Conservation (phyloP, 768 basidiomycete genomes). For the Suillus occidentalis region DNA sequence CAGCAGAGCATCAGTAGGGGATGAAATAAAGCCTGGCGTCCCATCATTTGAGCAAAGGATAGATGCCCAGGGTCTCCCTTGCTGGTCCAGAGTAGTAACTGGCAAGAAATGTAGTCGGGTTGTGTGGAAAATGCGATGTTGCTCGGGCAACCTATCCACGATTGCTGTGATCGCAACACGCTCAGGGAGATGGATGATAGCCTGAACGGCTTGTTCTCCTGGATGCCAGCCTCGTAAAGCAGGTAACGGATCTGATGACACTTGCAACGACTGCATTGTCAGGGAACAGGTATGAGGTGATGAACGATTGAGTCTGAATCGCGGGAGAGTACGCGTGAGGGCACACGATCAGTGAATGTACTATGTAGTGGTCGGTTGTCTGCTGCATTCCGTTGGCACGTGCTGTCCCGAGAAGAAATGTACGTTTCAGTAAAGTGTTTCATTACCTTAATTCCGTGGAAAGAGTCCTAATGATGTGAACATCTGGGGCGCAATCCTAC, state of each 20-base stretch:
- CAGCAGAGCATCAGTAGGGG: conserved; percentile 23
- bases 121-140: conserved; percentile 33
- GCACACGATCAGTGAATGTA: not conserved
- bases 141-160: conserved; percentile 26
- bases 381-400: not conserved
- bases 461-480: not conserved
- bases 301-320: not conserved
- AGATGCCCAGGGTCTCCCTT: conserved; percentile 35
- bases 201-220: conserved; percentile 30
- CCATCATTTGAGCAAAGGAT: conserved; percentile 30
- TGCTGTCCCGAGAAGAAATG: not conserved
- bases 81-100: conserved; percentile 30
- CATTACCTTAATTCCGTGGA: not conserved
- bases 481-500: not conserved
- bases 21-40: conserved; percentile 27
- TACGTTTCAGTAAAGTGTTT: not conserved
- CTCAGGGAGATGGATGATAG: conserved; percentile 23
- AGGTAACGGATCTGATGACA: conserved; percentile 7
- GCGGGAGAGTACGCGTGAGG: not conserved
- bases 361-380: not conserved
- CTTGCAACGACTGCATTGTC: not conserved
- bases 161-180: conserved; percentile 26
- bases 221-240: conserved; percentile 45
- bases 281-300: not conserved
- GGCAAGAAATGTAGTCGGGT: conserved; percentile 31